phyloP scores from a whole-genome alignment of 805 yeast genomes.

The Schizosaccharomyces cryophilus region DNA sequence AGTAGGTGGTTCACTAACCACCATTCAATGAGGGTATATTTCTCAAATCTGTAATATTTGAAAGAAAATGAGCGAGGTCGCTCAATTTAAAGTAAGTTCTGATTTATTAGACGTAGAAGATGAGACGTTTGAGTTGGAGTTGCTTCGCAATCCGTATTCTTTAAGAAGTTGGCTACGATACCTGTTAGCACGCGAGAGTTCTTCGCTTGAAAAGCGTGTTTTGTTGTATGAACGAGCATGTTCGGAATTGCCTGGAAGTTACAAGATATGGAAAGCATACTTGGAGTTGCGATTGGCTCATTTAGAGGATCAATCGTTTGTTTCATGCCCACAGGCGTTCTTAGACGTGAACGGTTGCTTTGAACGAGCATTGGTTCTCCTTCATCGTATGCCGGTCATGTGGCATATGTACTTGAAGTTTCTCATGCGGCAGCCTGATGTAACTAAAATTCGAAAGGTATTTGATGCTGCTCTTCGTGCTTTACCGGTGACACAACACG shows the following conservation, averaged over 20 bases:
- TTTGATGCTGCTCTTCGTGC: slow-evolving; percentile 27
- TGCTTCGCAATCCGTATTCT: slow-evolving; percentile 17
- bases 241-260: slow-evolving; percentile 12
- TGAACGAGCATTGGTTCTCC: slow-evolving; percentile 21
- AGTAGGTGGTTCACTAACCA: too few relatives aligned
- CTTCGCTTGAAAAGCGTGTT: slow-evolving; percentile 11
- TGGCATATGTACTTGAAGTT: slow-evolving; percentile 30
- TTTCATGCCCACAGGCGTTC: slow-evolving; percentile 15
- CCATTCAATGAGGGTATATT: too few relatives aligned
- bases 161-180: slow-evolving; percentile 19
- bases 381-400: slow-evolving; percentile 23
- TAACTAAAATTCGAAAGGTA: slow-evolving; percentile 19
- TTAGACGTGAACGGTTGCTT: slow-evolving; percentile 20
- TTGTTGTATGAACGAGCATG: slow-evolving; percentile 32
- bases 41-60: too few relatives aligned
- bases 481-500: slow-evolving; percentile 30
- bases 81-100: not conserved
- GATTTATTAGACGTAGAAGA: not conserved
- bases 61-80: not conserved
- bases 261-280: slow-evolving; percentile 31
- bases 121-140: slow-evolving; percentile 21
- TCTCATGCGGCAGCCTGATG: slow-evolving; percentile 16
- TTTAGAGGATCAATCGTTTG: slow-evolving; percentile 13
- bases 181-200: slow-evolving; percentile 13
- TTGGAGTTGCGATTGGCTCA: slow-evolving; percentile 19